Conservation (phyloP, 116 monocot genomes). For the Papilionanthe hybrid region DNA sequence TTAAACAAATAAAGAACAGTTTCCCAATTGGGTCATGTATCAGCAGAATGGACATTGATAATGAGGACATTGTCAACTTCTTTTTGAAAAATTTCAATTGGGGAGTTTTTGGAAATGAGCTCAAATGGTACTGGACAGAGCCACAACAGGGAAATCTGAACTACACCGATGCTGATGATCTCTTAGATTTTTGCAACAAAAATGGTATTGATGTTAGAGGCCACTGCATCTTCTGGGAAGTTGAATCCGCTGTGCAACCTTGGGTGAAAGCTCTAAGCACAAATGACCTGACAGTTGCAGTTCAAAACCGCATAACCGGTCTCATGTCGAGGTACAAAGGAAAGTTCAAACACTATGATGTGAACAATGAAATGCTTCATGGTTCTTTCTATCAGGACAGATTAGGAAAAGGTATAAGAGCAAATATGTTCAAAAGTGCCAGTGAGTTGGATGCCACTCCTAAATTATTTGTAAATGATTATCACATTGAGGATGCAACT, state of each 20-base stretch:
- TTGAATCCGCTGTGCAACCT: slow-evolving; percentile 25
- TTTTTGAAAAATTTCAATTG: slow-evolving; percentile 34
- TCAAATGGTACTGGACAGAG: slow-evolving; percentile 49
- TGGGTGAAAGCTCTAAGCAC: slow-evolving; percentile 34
- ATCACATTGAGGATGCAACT: slow-evolving; percentile 29
- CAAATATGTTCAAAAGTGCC: slow-evolving; percentile 33
- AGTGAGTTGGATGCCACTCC: slow-evolving; percentile 25
- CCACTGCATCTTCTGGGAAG: slow-evolving; percentile 53
- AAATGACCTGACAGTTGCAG: slow-evolving; percentile 21
- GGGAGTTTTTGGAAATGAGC: slow-evolving; percentile 47
- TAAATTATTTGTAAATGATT: slow-evolving; percentile 40
- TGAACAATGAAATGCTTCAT: slow-evolving; percentile 54
- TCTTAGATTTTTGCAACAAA: slow-evolving; percentile 29
- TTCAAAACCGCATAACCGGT: slow-evolving; percentile 23
- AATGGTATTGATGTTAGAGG: slow-evolving; percentile 23
- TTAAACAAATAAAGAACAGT: slow-evolving; percentile 29
- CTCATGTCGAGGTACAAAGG: slow-evolving; percentile 37
- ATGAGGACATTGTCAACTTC: slow-evolving; percentile 39
- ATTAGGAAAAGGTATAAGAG: slow-evolving; percentile 26
- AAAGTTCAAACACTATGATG: slow-evolving; percentile 43
- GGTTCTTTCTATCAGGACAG: slow-evolving; percentile 31
- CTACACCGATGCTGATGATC: slow-evolving; percentile 33
- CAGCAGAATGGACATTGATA: slow-evolving; percentile 25
- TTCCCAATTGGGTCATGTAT: slow-evolving; percentile 39
- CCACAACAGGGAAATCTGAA: slow-evolving; percentile 31